These are phyloP conservation scores for Saturnispora diversa DNA, from an alignment of 805 yeast genomes.

Conservation along the genomic window DNA sequence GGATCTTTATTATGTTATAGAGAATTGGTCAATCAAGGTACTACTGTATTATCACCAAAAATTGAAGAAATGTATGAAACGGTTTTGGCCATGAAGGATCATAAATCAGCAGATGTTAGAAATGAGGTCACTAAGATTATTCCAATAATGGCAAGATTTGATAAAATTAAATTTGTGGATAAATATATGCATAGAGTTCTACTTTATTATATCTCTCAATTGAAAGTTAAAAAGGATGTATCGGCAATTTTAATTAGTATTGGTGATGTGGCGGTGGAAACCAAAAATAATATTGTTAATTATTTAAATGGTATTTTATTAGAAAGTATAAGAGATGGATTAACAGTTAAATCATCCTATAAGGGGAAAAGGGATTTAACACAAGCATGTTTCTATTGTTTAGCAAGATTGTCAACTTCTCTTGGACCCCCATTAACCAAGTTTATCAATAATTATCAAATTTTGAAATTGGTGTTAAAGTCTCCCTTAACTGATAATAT, in stretches of 20 bases:
- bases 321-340: constrained; percentile 73
- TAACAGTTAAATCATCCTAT: constrained; percentile 46
- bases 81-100: constrained; percentile 65
- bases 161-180: constrained; percentile 66
- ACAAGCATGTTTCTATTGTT: constrained; percentile 80
- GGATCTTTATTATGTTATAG: constrained; percentile 78
- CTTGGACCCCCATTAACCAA: constrained; percentile 92
- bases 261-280: constrained; percentile 76
- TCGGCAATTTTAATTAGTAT: constrained; percentile 70
- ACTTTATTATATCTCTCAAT: constrained; percentile 65
- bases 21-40: constrained; percentile 66
- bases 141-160: constrained; percentile 75
- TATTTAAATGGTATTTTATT: constrained; percentile 85
- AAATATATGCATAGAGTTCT: constrained; percentile 74
- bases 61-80: constrained; percentile 73
- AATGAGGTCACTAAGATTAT: constrained; percentile 78
- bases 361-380: constrained; percentile 66
- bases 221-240: constrained; percentile 66
- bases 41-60: constrained; percentile 60
- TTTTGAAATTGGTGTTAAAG: constrained; percentile 67
- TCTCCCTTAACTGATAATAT: constrained; percentile 81
- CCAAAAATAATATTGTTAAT: constrained; percentile 76
- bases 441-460: constrained; percentile 66
- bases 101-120: constrained; percentile 65
- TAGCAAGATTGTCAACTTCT: constrained; percentile 77